Base-by-base conservation (phyloP, 1,284 basidiomycete genomes). In the Veloporphyrellus conicus region DNA sequence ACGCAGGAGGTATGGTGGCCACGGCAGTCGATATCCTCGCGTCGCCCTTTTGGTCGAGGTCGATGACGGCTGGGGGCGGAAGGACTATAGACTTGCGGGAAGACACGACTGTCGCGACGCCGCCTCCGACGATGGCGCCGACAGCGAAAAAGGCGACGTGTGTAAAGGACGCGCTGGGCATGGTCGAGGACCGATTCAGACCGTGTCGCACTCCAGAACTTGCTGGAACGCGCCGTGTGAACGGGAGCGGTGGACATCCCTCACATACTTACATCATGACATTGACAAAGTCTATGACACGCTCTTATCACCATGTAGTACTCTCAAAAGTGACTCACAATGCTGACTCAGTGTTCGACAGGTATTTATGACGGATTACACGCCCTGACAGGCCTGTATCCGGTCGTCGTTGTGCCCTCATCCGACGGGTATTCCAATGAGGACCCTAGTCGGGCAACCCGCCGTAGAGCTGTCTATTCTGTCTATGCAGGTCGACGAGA, bases 131-230 rank as follows among this genome's bases (percentile, higher is more conserved):
- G 27, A 81, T 58, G 3, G 83, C 84, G 16, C 86, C 86, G 41
- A 83, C 78, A 37, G 85, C 78, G 61, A 89, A 88, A 38, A 81
- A 75, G n/a, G 82, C 82, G 16, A 77, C 80, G 52, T 80, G 84
- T 2, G 83, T 58, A 47, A 82, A 53, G 19, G 69, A 66, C 29
- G 77, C 50, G 51, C 64, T 70, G 16, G 75, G 63, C 77, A 78
- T 76, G 28, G 12, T 11, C 12, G 28, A 29, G 10, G 28, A 29
- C 23, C 8, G 12, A 10, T 11, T 29, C 25, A 6, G 10, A 27
- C 25, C 6, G 25, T 27, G 6, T 6, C 25, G 10, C 25, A 10
- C 25, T 19, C 7, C 31, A 32, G 7, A 32, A 4, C 31, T n/a
- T 4, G 14, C 14, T 32, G 11, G 31, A 33, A 33, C 8, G 3